These are phyloP conservation scores for Xylaria sp. DNA, from an alignment of 2,329 filamentous ascomycete species.

Conservation along the genomic window DNA sequence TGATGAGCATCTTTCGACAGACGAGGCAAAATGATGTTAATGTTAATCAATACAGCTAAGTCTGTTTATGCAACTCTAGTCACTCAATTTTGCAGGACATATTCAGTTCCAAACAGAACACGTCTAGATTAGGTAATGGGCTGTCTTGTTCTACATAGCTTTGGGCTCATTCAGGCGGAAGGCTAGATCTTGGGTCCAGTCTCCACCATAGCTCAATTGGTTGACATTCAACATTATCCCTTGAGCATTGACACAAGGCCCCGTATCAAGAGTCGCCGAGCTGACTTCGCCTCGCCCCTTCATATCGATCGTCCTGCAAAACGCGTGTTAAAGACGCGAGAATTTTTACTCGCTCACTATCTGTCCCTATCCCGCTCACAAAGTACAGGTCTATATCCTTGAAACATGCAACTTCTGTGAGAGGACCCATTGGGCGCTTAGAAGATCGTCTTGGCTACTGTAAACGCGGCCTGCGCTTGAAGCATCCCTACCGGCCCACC, in stretches of 20 bases:
- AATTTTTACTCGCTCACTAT: neutral
- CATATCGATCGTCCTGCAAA: conserved; percentile 27
- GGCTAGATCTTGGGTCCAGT: conserved; percentile 15
- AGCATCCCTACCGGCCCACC: conserved; percentile 30
- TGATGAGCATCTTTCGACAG: neutral
- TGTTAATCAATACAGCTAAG: neutral
- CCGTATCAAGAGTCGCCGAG: conserved; percentile 11
- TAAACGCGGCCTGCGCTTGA: conserved; percentile 41
- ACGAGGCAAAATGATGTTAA: conserved; percentile 7
- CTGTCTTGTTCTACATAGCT: too few species aligned
- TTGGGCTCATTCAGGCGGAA: neutral
- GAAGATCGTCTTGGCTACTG: conserved; percentile 16
- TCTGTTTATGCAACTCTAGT: neutral
- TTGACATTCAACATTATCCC: conserved; percentile 15
- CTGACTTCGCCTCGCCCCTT: conserved; percentile 35
- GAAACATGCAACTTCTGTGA: conserved; percentile 20
- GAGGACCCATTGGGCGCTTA: conserved; percentile 21
- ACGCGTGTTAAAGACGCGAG: neutral
- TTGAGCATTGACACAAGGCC: conserved; percentile 6
- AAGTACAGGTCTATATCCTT: neutral
- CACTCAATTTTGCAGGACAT: neutral
- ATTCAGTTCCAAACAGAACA: too few species aligned
- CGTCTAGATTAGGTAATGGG: too few species aligned
- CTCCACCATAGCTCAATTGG: conserved; percentile 37
- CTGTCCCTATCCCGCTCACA: neutral